Conservation (phyloP, 768 basidiomycete genomes). For the Boletus vinaceobasis region DNA sequence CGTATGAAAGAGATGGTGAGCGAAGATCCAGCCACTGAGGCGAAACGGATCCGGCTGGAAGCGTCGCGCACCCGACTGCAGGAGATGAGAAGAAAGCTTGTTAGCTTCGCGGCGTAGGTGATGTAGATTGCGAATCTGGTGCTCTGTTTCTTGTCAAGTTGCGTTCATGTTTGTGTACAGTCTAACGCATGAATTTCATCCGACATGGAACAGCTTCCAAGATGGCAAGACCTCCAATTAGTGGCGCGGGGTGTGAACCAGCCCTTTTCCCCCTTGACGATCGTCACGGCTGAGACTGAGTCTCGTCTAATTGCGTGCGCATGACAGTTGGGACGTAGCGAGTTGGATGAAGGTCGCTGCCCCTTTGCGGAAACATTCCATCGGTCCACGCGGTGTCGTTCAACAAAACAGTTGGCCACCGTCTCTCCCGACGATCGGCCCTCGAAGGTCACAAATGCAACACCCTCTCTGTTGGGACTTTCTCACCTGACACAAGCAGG, state of each 20-base stretch:
- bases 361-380: not conserved
- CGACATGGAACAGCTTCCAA: too few relatives aligned
- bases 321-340: not conserved
- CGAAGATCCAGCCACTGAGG: slow-evolving; percentile 42
- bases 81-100: slow-evolving; percentile 37
- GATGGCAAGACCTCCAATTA: too few relatives aligned
- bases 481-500: too few relatives aligned
- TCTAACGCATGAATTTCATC: too few relatives aligned
- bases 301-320: too few relatives aligned
- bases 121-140: not conserved
- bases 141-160: not conserved
- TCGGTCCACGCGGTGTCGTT: not conserved
- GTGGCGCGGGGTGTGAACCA: too few relatives aligned
- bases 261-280: too few relatives aligned
- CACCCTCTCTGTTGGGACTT: too few relatives aligned
- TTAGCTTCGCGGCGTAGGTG: slow-evolving; percentile 22
- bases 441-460: too few relatives aligned
- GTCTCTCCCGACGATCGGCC: too few relatives aligned
- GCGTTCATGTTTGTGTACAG: not conserved
- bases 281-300: too few relatives aligned
- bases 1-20: slow-evolving; percentile 41
- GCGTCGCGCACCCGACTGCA: slow-evolving; percentile 36
- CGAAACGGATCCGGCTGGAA: slow-evolving; percentile 34
- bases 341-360: not conserved
- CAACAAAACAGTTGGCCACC: too few relatives aligned